Base-by-base conservation (phyloP, 2,329 filamentous ascomycete genomes). In the Coniochaeta sp. region DNA sequence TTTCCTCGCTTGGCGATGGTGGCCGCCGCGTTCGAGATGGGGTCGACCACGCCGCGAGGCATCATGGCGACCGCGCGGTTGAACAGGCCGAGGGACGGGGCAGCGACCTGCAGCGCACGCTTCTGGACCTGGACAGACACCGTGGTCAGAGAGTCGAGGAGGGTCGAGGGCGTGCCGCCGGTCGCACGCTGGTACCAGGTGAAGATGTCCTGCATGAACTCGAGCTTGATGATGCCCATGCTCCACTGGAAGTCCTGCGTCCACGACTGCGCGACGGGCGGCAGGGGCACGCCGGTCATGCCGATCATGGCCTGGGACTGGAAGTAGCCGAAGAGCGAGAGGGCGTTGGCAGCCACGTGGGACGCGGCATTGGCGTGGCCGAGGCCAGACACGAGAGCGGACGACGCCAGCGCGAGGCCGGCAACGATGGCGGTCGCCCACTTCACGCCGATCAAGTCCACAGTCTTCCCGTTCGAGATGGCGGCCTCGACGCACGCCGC, bases 221-320 rank as follows among this genome's bases (percentile, higher is more conserved):
- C 81, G 47, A 97, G 82, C 58, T 85, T 84, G 68, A 98, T 96
- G 68, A 98, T 92, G 67, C 93, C 93, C 91, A 98, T 95, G 70
- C 89, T 96, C 93, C 93, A 98, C 72, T 96, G 90, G 77, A 98
- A 97, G 76, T 97, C 93, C 76, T 97, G 93, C 1, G 93, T 96
- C 93, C 93, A 98, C 0, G 93, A 84, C 69, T 90, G 83, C 59
- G 96, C 93, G 63, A 96, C 90, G 0, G 93, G 93, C 11, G 93
- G 93, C 59, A 96, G 83, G 54, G 82, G 80, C 16, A 97, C 88
- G 22, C 89, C 85, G 59, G 88, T 90, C 74, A 97, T 88, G 64
- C 93, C 93, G 68, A 96, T 81, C 74, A 97, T 91, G 28, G 93
- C 93, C 75, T 96, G 93, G 5, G 91, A 87, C 76, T 98, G 93